phyloP scores from a whole-genome alignment of 257 asterid genomes.

The Solanum boliviense region DNA sequence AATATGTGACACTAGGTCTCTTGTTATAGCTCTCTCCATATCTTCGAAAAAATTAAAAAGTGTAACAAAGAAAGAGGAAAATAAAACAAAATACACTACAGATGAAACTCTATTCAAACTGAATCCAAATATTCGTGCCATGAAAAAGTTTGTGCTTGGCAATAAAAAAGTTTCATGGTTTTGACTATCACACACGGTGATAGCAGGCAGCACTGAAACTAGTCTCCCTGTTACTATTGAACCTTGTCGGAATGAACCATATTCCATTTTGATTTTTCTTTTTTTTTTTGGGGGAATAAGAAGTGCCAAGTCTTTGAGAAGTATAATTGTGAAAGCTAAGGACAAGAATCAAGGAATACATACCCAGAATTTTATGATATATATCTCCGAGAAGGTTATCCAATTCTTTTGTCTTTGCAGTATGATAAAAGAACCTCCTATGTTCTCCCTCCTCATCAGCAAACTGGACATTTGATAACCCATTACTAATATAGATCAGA shows the following conservation, averaged over 20 bases:
- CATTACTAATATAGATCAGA: slow-evolving; percentile 15
- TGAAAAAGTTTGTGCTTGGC: neutral
- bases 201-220: neutral
- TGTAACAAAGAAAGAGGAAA: neutral
- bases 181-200: neutral
- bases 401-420: slow-evolving; percentile 80
- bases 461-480: slow-evolving; percentile 42
- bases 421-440: slow-evolving; percentile 76
- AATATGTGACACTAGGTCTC: slow-evolving; percentile 75
- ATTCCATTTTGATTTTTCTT: neutral
- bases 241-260: neutral
- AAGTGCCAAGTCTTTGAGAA: slow-evolving; percentile 1
- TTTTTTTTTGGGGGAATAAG: neutral
- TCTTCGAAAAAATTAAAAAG: slow-evolving; percentile 29
- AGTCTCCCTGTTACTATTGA: neutral
- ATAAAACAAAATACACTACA: neutral
- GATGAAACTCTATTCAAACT: neutral
- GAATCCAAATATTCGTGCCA: neutral
- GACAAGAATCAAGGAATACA: slow-evolving; percentile 11
- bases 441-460: slow-evolving; percentile 73
- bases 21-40: slow-evolving; percentile 94
- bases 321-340: neutral
- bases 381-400: slow-evolving; percentile 91
- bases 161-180: neutral
- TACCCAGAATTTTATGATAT: slow-evolving; percentile 90